Evolutionary conservation across 768 basidiomycete genomes (phyloP).

Genomic region (Lentinula aciculospora): DNA sequence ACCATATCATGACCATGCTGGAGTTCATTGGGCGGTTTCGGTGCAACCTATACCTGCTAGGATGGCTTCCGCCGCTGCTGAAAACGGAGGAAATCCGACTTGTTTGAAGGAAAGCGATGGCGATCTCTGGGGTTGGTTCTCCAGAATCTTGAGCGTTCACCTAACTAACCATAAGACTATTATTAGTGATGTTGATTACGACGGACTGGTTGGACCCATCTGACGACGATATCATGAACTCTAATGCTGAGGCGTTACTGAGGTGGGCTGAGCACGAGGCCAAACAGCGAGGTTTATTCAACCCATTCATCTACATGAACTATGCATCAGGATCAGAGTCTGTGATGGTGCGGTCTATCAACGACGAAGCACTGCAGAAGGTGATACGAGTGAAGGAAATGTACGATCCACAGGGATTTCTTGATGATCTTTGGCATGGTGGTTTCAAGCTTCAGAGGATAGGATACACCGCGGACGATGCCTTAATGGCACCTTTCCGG

Average conservation of each 20-base stretch:
- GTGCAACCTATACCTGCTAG: constrained; percentile 12
- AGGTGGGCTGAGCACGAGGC: constrained; percentile 11
- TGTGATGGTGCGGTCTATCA: neutral
- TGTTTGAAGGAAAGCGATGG: constrained; percentile 12
- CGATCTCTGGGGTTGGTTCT: constrained; percentile 8
- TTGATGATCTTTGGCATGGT: constrained; percentile 7
- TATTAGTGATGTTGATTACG: constrained; percentile 11
- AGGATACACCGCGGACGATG: too few relatives aligned
- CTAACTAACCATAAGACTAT: neutral
- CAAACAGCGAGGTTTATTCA: constrained; percentile 2
- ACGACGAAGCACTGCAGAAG: neutral
- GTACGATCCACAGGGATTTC: constrained; percentile 4
- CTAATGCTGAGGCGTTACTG: constrained; percentile 6
- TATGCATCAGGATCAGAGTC: constrained; percentile 6
- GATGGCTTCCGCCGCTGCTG: constrained; percentile 3
- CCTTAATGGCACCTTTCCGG: too few relatives aligned
- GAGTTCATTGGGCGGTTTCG: constrained; percentile 8
- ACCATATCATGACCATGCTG: constrained; percentile 10
- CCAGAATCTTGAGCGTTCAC: neutral
- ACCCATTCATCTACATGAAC: constrained; percentile 9
- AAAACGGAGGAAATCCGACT: constrained; percentile 13
- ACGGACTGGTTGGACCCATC: constrained; percentile 11
- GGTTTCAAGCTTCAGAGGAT: constrained; percentile 9
- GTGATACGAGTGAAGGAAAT: neutral
- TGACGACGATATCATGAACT: constrained; percentile 12